Conservation (phyloP, 768 basidiomycete species). For the Guyanaporus albipodus region DNA sequence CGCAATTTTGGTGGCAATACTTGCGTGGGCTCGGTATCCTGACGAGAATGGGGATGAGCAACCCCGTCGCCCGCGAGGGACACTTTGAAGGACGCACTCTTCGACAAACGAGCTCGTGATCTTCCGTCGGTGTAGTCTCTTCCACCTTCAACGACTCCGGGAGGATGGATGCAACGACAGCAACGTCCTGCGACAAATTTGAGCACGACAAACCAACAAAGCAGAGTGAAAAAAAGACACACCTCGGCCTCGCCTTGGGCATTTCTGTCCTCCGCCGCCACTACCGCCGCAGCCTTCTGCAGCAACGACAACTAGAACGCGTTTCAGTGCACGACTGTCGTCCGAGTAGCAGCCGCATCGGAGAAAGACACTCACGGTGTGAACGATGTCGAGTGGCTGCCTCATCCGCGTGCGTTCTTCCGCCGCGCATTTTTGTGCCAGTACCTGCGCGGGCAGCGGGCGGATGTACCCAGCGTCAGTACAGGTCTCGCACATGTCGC, state of each 20-base stretch:
- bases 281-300: neutral
- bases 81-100: conserved; percentile 3
- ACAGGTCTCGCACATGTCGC: conserved; percentile 15
- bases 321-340: too few species aligned
- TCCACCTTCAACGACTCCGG: neutral
- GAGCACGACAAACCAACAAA: neutral
- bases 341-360: too few species aligned
- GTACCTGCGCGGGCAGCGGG: neutral
- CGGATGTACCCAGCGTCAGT: conserved; percentile 4
- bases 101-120: conserved; percentile 18
- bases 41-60: neutral
- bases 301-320: too few species aligned
- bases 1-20: neutral
- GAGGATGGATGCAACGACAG: neutral
- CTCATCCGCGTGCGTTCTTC: too few species aligned
- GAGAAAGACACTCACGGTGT: conserved; percentile 1
- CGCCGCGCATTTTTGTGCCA: too few species aligned
- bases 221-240: too few species aligned
- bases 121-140: neutral
- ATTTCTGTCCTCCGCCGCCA: too few species aligned
- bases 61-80: too few species aligned
- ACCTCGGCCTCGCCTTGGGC: too few species aligned
- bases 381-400: neutral
- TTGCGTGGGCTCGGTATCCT: conserved; percentile 8
- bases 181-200: conserved; percentile 4